phyloP scores from a whole-genome alignment of 352 stramenopile species.

The Phytopythium kandeliae region DNA sequence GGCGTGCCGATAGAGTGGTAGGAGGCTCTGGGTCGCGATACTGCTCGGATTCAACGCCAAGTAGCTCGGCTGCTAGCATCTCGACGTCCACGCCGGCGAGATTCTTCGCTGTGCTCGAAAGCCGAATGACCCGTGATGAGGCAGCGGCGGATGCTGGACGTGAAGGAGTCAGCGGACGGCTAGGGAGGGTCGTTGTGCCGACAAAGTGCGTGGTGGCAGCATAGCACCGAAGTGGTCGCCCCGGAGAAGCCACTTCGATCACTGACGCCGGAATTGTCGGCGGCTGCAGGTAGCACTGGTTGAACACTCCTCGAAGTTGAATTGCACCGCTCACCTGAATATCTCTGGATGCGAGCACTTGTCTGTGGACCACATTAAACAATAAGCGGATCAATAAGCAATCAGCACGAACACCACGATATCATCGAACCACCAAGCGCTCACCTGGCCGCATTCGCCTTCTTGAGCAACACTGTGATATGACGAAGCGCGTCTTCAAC shows the following conservation, averaged over 20 bases:
- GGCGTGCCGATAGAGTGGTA: neutral
- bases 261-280: neutral
- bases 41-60: neutral
- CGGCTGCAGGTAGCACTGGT: neutral
- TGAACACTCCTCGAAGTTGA: conserved; percentile 4
- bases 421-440: too few species aligned
- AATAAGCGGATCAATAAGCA: too few species aligned
- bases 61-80: neutral
- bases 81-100: too few species aligned
- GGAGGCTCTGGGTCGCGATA: neutral
- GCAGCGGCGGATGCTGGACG: conserved; percentile 1
- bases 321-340: neutral
- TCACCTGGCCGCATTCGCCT: neutral
- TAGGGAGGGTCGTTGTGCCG: neutral
- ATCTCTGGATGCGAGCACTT: conserved; percentile 1
- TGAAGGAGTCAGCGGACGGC: neutral
- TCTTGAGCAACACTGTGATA: neutral
- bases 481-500: neutral
- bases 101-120: neutral
- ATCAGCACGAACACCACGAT: neutral
- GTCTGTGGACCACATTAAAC: neutral
- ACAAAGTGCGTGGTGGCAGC: neutral
- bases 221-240: neutral
- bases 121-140: neutral
- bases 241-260: neutral